phyloP scores from a whole-genome alignment of 2,329 filamentous ascomycete species.

The Hypocreales sp. region DNA sequence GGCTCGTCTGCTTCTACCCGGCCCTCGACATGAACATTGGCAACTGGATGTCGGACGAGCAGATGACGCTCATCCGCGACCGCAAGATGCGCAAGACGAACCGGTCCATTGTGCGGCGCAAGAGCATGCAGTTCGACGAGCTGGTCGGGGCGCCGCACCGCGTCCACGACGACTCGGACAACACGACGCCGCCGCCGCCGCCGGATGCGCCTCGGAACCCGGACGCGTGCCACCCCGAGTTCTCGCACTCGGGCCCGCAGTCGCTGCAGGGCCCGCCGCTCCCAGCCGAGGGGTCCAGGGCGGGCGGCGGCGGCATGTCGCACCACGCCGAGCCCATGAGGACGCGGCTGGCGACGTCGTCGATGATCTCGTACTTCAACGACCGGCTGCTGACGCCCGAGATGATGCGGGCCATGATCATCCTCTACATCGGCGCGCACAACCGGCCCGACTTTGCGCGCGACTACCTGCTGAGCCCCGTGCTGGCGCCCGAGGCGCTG shows the following conservation, averaged over 20 bases:
- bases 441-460: conserved; percentile 84
- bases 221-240: conserved; percentile 25
- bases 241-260: conserved; percentile 29
- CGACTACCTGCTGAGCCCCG: conserved; percentile 80
- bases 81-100: conserved; percentile 66
- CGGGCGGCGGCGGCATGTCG: conserved; percentile 19
- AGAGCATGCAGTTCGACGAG: conserved; percentile 78
- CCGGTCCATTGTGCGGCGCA: conserved; percentile 60
- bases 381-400: conserved; percentile 89
- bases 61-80: conserved; percentile 87
- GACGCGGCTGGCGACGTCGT: conserved; percentile 84
- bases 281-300: conserved; percentile 6
- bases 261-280: no score
- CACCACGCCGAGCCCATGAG: conserved; percentile 45
- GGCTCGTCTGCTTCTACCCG: conserved; percentile 76
- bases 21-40: conserved; percentile 93
- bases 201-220: conserved; percentile 13
- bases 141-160: conserved; percentile 71
- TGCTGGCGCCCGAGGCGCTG: conserved; percentile 73
- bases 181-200: conserved; percentile 21
- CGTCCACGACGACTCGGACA: conserved; percentile 45
- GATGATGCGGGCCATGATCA: conserved; percentile 99
- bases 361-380: conserved; percentile 97
- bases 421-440: conserved; percentile 88
- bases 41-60: conserved; percentile 98